Evolutionary conservation across 2,329 filamentous ascomycete species (phyloP), one percentile per base, ranked within the genome.

Genomic region (Escovopsis sp.): DNA sequence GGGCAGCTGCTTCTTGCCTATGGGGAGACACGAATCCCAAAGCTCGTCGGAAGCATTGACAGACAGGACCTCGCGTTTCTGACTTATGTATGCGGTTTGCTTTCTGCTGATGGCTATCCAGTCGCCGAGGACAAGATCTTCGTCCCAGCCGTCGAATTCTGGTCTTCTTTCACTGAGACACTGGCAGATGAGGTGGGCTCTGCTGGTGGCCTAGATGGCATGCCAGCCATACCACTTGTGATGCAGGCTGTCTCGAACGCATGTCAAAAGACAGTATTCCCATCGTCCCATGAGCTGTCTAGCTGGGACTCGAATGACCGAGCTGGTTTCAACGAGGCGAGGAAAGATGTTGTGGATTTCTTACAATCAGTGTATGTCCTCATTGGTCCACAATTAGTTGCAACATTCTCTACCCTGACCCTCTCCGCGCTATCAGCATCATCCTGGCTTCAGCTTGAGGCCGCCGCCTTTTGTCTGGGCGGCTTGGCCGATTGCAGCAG

Each of bases 331-430:
- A 68, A 71, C 41, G 78, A 83, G 44, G 85, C 85, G 39, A 72
- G 85, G 28, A 79, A 82, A 50, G 85, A 93, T 53, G 78, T 88
- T n/a, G 72, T 75, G 40, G 85, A 93, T 56, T 70, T 91, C 40
- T 66, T 91, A 26, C 77, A 86, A 50, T 77, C 81, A 2, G 73
- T 80, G 3, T 88, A 80, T 51, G 68, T 78, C 3, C 60, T 82
- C 12, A 69, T 72, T 36, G 76, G 75, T 0, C 63, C 69, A 23
- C 59, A 67, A 33, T 59, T 82, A 10, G 64, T 82, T 35, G 64
- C 67, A 2, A 68, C 69, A 7, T 80, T 82, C 49, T 68, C 69
- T 35, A 65, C 73, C 37, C 54, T 75, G n/a, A 65, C 73, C 18
- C 59, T 75, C 30, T 64, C 68, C 43, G 67, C 70, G 3, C 56